Conservation (phyloP, 768 basidiomycete genomes). For the Hydnomerulius pinastri region DNA sequence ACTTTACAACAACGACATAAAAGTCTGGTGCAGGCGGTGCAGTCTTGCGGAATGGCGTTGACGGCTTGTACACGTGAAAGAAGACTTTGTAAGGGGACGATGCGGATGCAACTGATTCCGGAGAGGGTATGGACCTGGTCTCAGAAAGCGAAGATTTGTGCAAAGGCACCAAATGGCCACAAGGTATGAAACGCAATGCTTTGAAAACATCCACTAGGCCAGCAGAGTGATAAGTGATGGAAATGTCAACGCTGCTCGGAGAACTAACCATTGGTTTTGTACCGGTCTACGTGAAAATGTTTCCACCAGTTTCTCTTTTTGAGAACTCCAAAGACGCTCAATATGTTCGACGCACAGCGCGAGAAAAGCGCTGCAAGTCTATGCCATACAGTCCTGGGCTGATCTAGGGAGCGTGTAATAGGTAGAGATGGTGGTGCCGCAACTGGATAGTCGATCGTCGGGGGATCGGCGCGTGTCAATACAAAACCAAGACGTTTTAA, state of each 20-base stretch:
- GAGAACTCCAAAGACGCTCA: slow-evolving; percentile 6
- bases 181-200: slow-evolving; percentile 70
- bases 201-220: slow-evolving; percentile 64
- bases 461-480: slow-evolving; percentile 74
- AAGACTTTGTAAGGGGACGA: slow-evolving; percentile 77
- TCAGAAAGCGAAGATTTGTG: slow-evolving; percentile 32
- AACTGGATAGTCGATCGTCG: slow-evolving; percentile 51
- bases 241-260: not conserved
- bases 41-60: slow-evolving; percentile 79
- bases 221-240: slow-evolving; percentile 1
- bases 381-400: not conserved
- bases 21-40: slow-evolving; percentile 82
- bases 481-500: slow-evolving; percentile 90
- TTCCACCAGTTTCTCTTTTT: slow-evolving; percentile 60
- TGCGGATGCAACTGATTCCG: slow-evolving; percentile 1
- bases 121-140: slow-evolving; percentile 6
- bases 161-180: slow-evolving; percentile 55
- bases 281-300: slow-evolving; percentile 53
- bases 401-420: slow-evolving; percentile 10
- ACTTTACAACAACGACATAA: slow-evolving; percentile 86
- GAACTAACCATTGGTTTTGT: slow-evolving; percentile 54
- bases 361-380: slow-evolving; percentile 15
- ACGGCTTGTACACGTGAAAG: slow-evolving; percentile 91
- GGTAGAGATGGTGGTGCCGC: slow-evolving; percentile 38
- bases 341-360: slow-evolving; percentile 3